Conservation (phyloP, 495 filamentous ascomycete genomes). For the Tuber magnatum region DNA sequence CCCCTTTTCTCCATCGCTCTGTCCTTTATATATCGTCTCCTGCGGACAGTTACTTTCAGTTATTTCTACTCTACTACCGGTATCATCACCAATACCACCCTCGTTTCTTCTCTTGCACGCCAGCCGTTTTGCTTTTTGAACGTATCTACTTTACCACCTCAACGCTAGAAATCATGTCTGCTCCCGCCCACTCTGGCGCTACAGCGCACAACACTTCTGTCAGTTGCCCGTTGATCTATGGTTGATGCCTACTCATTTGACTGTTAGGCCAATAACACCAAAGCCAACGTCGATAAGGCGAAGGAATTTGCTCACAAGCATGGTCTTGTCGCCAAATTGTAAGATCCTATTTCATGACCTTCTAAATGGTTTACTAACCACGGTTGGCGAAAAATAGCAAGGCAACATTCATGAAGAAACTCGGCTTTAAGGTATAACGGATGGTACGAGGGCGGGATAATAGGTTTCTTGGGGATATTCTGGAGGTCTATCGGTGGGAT, state of each 20-base stretch:
- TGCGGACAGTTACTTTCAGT: slow-evolving; percentile 16
- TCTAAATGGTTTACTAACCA: background rate
- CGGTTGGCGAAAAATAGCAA: slow-evolving; percentile 17
- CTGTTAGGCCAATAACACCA: slow-evolving; percentile 8
- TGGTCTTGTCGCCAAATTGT: slow-evolving; percentile 26
- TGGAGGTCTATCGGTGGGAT: background rate
- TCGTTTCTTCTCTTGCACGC: slow-evolving; percentile 11
- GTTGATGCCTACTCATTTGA: slow-evolving; percentile 7
- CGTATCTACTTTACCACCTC: slow-evolving; percentile 8
- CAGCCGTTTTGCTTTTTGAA: background rate
- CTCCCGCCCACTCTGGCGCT: slow-evolving; percentile 11
- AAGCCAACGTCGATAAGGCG: slow-evolving; percentile 19
- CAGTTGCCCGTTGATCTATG: slow-evolving; percentile 8
- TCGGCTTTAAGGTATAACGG: background rate
- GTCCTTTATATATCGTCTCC: slow-evolving; percentile 30
- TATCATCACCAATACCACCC: background rate
- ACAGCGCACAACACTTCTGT: slow-evolving; percentile 5
- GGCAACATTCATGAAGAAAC: slow-evolving; percentile 25
- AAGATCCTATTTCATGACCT: background rate
- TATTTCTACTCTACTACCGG: background rate
- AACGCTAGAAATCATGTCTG: slow-evolving; percentile 22
- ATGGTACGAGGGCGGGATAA: background rate
- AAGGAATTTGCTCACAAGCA: slow-evolving; percentile 25
- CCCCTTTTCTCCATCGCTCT: slow-evolving; percentile 7
- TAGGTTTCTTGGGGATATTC: background rate